Evolutionary conservation across 1,139 yeast species (phyloP), one percentile per base, ranked within the genome.

Genomic region (Pichiaceae sp.): DNA sequence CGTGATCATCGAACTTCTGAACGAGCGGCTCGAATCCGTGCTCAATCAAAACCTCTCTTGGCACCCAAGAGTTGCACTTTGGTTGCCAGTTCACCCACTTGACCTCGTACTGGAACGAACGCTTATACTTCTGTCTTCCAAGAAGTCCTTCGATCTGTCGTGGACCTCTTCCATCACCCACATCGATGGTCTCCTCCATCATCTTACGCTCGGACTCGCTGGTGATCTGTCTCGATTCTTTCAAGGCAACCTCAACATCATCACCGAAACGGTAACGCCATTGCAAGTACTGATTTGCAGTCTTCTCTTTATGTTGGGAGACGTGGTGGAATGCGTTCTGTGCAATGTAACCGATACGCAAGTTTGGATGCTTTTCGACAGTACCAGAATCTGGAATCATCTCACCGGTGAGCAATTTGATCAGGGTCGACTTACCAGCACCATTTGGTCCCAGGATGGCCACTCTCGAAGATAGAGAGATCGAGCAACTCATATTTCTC

Each of bases 191-290:
- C 60, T 80, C 81, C 41, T 64, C 70, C 89, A 91, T 78, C 64
- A 78, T 72, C 43, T 72, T 85, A 57, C 72, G 74, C 63, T 91
- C 97, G 44, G 83, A 94, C 14, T 52, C 57, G 11, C 75, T 86
- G 29, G 87, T 74, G 47, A 89, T 71, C 62, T 85, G 84, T 63
- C 98, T 78, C 1, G 95, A 79, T 63, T 89, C 96, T 66, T 91
- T 91, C 61, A 91, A 65, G 52, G 87, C 74, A 28, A 91, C 94
- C 66, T 91, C 98, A 63, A 97, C 86, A 63, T 91, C 98, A 59
- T 91, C 98, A 60, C 98, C 98, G 53, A 87, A 85, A 60, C 85
- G 78, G 63, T 89, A 91, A 66, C 98, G 80, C 98, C 98, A 91
- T 68, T 91, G 98, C 58, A 91, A 70, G 61, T 91, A 91, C 65